Conservation (phyloP, 2,329 filamentous ascomycete genomes). For the Ophiostoma sp. region DNA sequence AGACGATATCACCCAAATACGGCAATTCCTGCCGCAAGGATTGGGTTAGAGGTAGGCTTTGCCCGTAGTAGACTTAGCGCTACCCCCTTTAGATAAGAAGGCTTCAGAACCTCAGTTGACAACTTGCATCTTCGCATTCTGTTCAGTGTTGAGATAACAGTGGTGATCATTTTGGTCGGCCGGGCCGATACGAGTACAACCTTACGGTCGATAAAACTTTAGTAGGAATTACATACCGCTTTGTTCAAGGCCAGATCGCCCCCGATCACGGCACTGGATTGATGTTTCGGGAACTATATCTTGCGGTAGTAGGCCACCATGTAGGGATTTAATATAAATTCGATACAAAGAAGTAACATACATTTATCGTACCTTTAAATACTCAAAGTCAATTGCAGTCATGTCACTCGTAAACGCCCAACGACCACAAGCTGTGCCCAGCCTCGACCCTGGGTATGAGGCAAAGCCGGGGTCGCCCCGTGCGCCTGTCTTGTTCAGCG, state of each 20-base stretch:
- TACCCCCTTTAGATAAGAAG: conserved; percentile 1
- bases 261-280: neutral
- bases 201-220: neutral
- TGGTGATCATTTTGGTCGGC: neutral
- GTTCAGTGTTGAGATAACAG: neutral
- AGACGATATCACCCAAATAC: neutral
- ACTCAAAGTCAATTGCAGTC: neutral
- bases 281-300: neutral
- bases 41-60: neutral
- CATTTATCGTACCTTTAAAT: neutral
- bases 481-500: neutral
- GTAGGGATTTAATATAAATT: neutral
- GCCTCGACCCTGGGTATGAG: neutral
- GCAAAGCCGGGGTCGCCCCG: neutral
- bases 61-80: neutral
- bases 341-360: neutral
- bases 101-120: neutral
- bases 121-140: neutral
- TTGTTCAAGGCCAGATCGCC: too few relatives aligned
- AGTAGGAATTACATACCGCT: neutral
- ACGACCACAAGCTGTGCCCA: neutral
- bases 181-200: neutral
- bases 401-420: neutral
- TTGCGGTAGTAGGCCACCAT: neutral
- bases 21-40: neutral